Evolutionary conservation across 2,329 filamentous ascomycete species (phyloP).

Genomic region (Hortaea sp.): DNA sequence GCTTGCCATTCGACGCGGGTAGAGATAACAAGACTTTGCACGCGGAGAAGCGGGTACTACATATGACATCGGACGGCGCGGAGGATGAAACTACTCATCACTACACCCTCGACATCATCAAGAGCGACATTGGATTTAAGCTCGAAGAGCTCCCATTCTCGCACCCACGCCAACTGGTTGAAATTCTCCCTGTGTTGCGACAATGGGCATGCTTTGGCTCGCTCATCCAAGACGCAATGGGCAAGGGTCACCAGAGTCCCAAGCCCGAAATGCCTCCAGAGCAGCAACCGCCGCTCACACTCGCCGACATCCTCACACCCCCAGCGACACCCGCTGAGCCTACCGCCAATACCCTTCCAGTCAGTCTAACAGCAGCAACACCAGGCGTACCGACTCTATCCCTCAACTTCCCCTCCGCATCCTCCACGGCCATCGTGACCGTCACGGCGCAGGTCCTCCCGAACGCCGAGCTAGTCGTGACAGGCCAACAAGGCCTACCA

Average conservation of each 20-base stretch:
- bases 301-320: slow-evolving; percentile 9
- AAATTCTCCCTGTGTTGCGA: slow-evolving; percentile 61
- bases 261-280: not conserved
- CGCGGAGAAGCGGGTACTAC: slow-evolving; percentile 5
- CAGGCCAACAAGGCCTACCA: slow-evolving; percentile 1
- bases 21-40: not conserved
- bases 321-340: not conserved
- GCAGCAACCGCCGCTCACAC: not conserved
- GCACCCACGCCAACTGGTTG: slow-evolving; percentile 66
- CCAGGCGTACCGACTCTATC: slow-evolving; percentile 22
- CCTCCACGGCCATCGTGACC: slow-evolving; percentile 36
- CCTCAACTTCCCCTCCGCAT: slow-evolving; percentile 29
- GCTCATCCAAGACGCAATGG: slow-evolving; percentile 26
- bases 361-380: slow-evolving; percentile 24
- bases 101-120: slow-evolving; percentile 60
- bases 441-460: slow-evolving; percentile 50
- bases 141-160: slow-evolving; percentile 63
- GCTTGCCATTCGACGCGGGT: slow-evolving; percentile 1
- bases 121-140: slow-evolving; percentile 59
- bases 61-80: slow-evolving; percentile 4
- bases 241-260: not conserved
- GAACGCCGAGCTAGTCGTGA: slow-evolving; percentile 49
- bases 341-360: slow-evolving; percentile 5
- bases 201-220: slow-evolving; percentile 65
- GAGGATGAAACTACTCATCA: slow-evolving; percentile 27